A percentile compares a stretch with the other conserved stretches of the same genome.
Conservation (phyloP, 371 early-diverging fungal genomes). For the Circinella umbellata region DNA sequence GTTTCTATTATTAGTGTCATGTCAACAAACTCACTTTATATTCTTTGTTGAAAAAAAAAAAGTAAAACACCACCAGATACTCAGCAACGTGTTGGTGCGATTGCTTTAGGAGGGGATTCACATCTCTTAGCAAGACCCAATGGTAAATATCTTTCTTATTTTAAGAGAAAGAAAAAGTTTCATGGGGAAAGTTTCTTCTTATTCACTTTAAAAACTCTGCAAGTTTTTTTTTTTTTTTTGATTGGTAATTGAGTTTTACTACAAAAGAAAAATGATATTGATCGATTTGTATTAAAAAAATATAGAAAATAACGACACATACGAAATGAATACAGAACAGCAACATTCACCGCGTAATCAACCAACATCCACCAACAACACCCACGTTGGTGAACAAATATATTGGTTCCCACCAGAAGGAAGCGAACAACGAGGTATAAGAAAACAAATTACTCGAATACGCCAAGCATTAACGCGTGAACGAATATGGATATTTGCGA, state of each 20-base stretch:
- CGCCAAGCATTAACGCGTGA: constrained; percentile 9
- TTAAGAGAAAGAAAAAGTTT: neutral
- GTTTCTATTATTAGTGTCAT: too few relatives aligned
- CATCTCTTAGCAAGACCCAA: neutral
- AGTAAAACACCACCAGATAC: neutral
- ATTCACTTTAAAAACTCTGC: too few relatives aligned
- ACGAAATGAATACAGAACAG: constrained; percentile 4
- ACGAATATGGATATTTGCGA: constrained; percentile 14
- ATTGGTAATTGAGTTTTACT: neutral
- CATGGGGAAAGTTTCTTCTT: too few relatives aligned
- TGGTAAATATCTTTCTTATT: constrained; percentile 4
- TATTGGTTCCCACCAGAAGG: constrained; percentile 15
- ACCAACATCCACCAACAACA: neutral
- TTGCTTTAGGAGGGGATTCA: constrained; percentile 16
- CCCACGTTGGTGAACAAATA: neutral
- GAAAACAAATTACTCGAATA: neutral
- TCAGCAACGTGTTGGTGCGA: constrained; percentile 16
- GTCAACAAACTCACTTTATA: neutral
- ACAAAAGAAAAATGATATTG: neutral
- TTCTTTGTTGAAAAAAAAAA: neutral
- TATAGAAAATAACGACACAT: neutral
- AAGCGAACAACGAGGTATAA: neutral
- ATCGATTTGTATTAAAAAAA: neutral
- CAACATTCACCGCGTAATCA: neutral
- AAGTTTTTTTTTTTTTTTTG: too few relatives aligned